These are phyloP conservation scores for Nitzschia palea DNA, from an alignment of 108 stramenopile genomes.

Conservation along the genomic window DNA sequence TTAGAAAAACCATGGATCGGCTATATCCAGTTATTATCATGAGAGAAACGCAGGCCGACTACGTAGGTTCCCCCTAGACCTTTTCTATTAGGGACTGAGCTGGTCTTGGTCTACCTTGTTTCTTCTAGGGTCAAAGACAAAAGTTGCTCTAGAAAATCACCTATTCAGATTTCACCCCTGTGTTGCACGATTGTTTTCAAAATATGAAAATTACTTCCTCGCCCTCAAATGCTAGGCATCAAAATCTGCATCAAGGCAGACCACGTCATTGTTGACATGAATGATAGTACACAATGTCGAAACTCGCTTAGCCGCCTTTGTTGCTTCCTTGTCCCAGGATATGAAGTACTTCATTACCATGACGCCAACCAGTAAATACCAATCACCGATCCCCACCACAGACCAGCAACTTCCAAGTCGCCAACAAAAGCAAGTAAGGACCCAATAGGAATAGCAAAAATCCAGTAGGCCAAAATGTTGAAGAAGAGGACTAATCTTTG, in stretches of 20 bases:
- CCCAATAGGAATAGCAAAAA: slow-evolving; percentile 34
- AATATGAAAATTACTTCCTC: too few relatives aligned
- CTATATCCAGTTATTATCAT: background rate
- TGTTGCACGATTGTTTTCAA: too few relatives aligned
- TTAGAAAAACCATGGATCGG: too few relatives aligned
- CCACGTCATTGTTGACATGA: too few relatives aligned
- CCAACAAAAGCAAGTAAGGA: slow-evolving; percentile 24
- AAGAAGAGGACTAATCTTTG: slow-evolving; percentile 30
- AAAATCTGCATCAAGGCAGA: too few relatives aligned
- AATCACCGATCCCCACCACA: slow-evolving; percentile 18
- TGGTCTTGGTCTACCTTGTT: background rate
- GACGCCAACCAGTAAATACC: slow-evolving; percentile 1
- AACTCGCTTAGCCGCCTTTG: background rate
- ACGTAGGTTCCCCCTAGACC: background rate
- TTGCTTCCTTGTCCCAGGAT: slow-evolving; percentile 7
- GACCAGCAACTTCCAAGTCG: slow-evolving; percentile 13
- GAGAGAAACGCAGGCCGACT: background rate
- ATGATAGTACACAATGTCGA: too few relatives aligned
- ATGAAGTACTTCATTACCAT: background rate
- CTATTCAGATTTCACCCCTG: too few relatives aligned
- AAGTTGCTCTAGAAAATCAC: background rate
- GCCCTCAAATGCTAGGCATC: too few relatives aligned
- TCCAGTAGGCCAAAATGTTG: slow-evolving; percentile 38
- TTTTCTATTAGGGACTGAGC: background rate
- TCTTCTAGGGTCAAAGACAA: background rate